Evolutionary conservation across 2,329 filamentous ascomycete genomes (phyloP).

Genomic region (Tolypocladium pustulatum): DNA sequence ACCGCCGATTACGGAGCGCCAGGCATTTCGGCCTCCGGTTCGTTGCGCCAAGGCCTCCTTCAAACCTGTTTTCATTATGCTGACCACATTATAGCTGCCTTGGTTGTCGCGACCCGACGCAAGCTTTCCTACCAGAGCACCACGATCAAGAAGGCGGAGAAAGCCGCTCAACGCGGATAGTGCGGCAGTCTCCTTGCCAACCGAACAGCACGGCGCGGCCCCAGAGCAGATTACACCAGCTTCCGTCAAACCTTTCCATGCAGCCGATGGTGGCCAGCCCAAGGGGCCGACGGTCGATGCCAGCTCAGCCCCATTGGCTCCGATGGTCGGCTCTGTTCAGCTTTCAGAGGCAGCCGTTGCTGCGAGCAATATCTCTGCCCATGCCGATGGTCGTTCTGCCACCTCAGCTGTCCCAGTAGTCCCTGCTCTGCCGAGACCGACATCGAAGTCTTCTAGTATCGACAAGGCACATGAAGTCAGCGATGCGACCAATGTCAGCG

Average conservation of each 20-base stretch:
- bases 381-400: conserved; percentile 22
- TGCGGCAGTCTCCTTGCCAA: conserved; percentile 30
- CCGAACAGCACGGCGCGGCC: conserved; percentile 24
- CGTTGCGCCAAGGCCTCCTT: conserved; percentile 16
- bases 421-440: conserved; percentile 32
- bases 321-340: conserved; percentile 7
- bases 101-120: conserved; percentile 44
- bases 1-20: conserved; percentile 7
- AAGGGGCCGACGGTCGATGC: not conserved
- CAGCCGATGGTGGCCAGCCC: not conserved
- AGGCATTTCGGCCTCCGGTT: conserved; percentile 40
- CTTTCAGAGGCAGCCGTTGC: conserved; percentile 7
- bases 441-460: conserved; percentile 15
- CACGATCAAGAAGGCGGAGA: conserved; percentile 30
- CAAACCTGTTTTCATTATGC: not conserved
- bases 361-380: conserved; percentile 2
- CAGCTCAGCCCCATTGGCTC: conserved; percentile 1
- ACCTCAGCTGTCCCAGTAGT: conserved; percentile 33
- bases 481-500: not conserved
- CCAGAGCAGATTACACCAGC: conserved; percentile 11
- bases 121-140: conserved; percentile 34
- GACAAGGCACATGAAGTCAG: conserved; percentile 1
- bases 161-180: conserved; percentile 26
- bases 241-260: not conserved
- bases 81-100: conserved; percentile 33